A percentile compares a stretch with the other conserved stretches of the same genome.
phyloP scores from a whole-genome alignment of 1,284 basidiomycete species.

The Ganoderma boninense region DNA sequence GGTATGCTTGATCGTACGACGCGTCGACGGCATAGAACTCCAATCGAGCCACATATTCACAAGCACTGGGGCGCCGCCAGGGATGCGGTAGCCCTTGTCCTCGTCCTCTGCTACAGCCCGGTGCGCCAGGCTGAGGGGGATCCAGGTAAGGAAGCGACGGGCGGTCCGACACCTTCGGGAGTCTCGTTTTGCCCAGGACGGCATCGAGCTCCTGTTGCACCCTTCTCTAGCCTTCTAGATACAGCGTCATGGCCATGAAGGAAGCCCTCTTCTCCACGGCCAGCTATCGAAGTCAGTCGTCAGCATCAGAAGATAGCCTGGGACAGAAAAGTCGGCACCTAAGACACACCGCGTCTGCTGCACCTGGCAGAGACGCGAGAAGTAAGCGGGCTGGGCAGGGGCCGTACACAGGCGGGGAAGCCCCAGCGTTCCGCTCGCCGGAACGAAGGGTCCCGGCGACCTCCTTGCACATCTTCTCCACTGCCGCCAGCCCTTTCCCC shows the following conservation, averaged over 20 bases:
- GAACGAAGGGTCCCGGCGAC: conserved; percentile 24
- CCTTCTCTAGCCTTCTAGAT: conserved; percentile 39
- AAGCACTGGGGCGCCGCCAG: too few species aligned
- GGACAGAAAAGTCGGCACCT: too few species aligned
- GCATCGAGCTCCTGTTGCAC: conserved; percentile 45
- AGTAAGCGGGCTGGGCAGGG: neutral
- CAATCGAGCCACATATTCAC: too few species aligned
- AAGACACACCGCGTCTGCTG: conserved; percentile 21
- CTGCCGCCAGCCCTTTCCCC: too few species aligned
- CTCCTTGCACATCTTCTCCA: conserved; percentile 3
- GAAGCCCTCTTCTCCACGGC: conserved; percentile 29
- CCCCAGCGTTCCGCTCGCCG: conserved; percentile 16
- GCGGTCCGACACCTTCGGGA: conserved; percentile 32
- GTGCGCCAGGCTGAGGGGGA: too few species aligned
- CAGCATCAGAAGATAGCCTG: neutral
- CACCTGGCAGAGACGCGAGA: conserved; percentile 13
- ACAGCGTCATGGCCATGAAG: conserved; percentile 42
- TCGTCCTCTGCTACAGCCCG: too few species aligned
- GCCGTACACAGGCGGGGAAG: too few species aligned
- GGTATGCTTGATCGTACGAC: too few species aligned
- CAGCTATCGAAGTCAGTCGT: conserved; percentile 19
- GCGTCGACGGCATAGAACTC: too few species aligned
- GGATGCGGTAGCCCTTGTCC: too few species aligned
- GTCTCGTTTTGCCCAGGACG: conserved; percentile 38
- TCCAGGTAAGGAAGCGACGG: too few species aligned